Evolutionary conservation across 805 yeast genomes (phyloP).

Genomic region (Starmerella riodocensis): DNA sequence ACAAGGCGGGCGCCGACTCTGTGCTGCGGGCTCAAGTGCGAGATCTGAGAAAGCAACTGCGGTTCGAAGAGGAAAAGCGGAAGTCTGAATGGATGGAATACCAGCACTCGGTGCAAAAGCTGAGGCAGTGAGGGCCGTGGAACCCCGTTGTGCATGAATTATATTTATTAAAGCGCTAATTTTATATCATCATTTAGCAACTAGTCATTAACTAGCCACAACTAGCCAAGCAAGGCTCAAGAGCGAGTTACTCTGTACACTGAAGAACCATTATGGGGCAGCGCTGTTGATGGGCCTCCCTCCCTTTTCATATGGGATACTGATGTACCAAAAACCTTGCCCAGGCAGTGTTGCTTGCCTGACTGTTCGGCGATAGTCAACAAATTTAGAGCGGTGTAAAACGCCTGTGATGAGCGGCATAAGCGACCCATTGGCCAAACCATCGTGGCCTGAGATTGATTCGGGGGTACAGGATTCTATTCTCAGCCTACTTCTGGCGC

Average conservation of each 20-base stretch:
- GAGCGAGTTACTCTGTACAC: too few relatives aligned
- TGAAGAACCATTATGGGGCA: too few relatives aligned
- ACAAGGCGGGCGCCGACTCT: slow-evolving; percentile 18
- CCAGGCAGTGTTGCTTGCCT: neutral
- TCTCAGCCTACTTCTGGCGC: slow-evolving; percentile 2
- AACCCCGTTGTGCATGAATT: too few relatives aligned
- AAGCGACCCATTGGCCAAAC: slow-evolving; percentile 19
- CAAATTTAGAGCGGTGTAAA: neutral
- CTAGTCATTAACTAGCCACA: too few relatives aligned
- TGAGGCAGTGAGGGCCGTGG: too few relatives aligned
- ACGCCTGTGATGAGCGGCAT: neutral
- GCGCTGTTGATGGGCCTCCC: too few relatives aligned
- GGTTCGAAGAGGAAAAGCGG: slow-evolving; percentile 18
- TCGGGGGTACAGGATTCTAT: slow-evolving; percentile 7
- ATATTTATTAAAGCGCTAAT: too few relatives aligned
- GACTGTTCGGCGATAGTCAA: neutral
- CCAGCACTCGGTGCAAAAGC: slow-evolving; percentile 5
- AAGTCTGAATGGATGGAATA: slow-evolving; percentile 18
- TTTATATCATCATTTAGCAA: too few relatives aligned
- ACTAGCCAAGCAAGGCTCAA: too few relatives aligned
- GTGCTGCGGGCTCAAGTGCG: slow-evolving; percentile 16
- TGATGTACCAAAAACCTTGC: neutral
- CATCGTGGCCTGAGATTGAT: slow-evolving; percentile 20
- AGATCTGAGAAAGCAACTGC: slow-evolving; percentile 16
- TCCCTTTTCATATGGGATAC: neutral